These are phyloP conservation scores for Lojkania enalia DNA, from an alignment of 2,329 filamentous ascomycete species.

Conservation along the genomic window DNA sequence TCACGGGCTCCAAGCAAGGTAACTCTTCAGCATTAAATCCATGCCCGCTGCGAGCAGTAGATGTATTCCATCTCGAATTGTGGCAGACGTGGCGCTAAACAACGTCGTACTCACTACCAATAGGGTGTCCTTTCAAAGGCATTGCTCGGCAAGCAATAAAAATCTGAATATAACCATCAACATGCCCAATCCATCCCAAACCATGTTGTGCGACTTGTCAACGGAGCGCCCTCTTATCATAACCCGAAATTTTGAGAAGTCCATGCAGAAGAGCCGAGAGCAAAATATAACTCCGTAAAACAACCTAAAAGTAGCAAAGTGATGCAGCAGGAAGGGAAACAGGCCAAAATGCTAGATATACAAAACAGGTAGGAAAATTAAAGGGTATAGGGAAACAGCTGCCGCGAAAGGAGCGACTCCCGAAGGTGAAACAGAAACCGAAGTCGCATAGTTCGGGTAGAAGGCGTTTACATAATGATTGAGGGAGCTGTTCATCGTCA, in stretches of 20 bases:
- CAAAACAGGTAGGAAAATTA: slow-evolving; percentile 40
- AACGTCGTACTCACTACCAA: too few relatives aligned
- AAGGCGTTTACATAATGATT: slow-evolving; percentile 50
- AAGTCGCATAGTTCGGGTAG: slow-evolving; percentile 4
- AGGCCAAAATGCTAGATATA: slow-evolving; percentile 36
- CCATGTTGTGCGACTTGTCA: too few relatives aligned
- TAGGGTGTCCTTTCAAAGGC: too few relatives aligned
- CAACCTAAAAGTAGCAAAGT: slow-evolving; percentile 2
- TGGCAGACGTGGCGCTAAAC: too few relatives aligned
- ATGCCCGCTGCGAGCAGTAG: too few relatives aligned
- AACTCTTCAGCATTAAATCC: too few relatives aligned
- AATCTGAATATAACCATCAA: too few relatives aligned
- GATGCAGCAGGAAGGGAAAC: slow-evolving; percentile 12
- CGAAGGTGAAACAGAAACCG: slow-evolving; percentile 10
- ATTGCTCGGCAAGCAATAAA: too few relatives aligned
- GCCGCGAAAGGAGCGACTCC: slow-evolving; percentile 12
- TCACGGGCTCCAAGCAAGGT: too few relatives aligned
- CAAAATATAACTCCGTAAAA: slow-evolving; percentile 5
- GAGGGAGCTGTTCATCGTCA: slow-evolving; percentile 43
- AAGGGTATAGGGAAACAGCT: slow-evolving; percentile 27
- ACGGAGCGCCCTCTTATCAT: slow-evolving; percentile 2
- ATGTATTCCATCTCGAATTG: too few relatives aligned
- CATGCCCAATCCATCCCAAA: too few relatives aligned
- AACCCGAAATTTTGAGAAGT: slow-evolving; percentile 2
- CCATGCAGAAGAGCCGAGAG: slow-evolving; percentile 12